Conservation (phyloP, 2,329 filamentous ascomycete species). For the Didymella sp. region DNA sequence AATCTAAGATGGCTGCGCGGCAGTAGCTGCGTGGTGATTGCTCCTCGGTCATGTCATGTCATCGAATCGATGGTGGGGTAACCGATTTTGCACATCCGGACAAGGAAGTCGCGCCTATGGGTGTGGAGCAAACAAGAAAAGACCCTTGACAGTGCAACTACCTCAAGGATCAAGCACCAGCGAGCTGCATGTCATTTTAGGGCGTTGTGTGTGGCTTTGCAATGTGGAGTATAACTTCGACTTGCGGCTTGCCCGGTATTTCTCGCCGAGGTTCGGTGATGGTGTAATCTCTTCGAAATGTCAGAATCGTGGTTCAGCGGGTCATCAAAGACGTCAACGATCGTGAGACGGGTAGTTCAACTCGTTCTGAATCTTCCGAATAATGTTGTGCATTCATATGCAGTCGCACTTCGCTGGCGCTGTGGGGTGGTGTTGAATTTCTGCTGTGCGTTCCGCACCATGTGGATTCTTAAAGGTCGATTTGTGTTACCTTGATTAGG, state of each 20-base stretch:
- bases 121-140: conserved; percentile 29
- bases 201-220: conserved; percentile 17
- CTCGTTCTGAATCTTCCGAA: conserved; percentile 1
- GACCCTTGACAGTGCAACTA: conserved; percentile 23
- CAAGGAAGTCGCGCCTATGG: conserved; percentile 22
- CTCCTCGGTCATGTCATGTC: neutral
- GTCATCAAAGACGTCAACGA: conserved; percentile 15
- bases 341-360: neutral
- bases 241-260: conserved; percentile 26
- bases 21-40: conserved; percentile 7
- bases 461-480: conserved; percentile 10
- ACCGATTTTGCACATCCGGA: conserved; percentile 14
- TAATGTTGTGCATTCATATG: neutral
- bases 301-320: conserved; percentile 10
- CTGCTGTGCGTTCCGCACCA: conserved; percentile 7
- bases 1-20: conserved; percentile 3
- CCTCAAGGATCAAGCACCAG: conserved; percentile 21
- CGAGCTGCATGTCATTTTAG: conserved; percentile 38
- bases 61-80: conserved; percentile 23
- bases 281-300: conserved; percentile 2
- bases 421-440: conserved; percentile 17
- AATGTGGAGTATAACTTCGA: conserved; percentile 25
- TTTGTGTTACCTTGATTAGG: conserved; percentile 19
- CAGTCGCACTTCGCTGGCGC: conserved; percentile 5
- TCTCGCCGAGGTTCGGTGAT: conserved; percentile 24